phyloP scores from a whole-genome alignment of 139 green algal genomes.

The Tetraselmis chui region DNA sequence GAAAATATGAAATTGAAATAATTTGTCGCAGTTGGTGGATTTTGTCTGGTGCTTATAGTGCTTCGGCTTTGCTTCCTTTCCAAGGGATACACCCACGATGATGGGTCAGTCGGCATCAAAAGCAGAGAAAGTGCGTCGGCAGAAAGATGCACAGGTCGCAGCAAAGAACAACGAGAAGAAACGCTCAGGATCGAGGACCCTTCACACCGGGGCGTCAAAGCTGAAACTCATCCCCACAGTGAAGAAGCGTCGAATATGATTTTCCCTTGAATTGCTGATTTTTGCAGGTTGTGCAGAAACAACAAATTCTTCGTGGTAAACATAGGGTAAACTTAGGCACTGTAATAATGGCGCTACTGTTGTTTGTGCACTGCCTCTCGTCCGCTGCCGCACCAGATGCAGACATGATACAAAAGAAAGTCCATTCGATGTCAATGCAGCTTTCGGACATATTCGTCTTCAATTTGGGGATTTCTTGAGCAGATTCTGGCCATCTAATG shows the following conservation, averaged over 20 bases:
- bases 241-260: neutral
- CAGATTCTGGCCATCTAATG: no score
- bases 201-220: neutral
- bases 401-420: no score
- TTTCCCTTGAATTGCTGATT: no score
- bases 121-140: conserved; percentile 11
- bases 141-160: neutral
- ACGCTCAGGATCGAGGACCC: neutral
- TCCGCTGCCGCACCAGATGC: no score
- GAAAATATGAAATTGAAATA: conserved; percentile 5
- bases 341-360: no score
- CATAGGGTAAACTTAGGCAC: no score
- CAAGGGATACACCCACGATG: conserved; percentile 18
- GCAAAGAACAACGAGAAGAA: neutral
- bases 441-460: no score
- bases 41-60: neutral
- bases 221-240: neutral
- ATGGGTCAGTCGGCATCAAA: conserved; percentile 18
- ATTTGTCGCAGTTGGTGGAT: neutral
- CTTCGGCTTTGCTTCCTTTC: neutral
- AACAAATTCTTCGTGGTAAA: no score
- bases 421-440: no score
- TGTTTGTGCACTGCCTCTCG: no score
- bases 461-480: no score
- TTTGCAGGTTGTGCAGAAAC: no score